These are phyloP conservation scores for Alternaria sp. DNA, from an alignment of 2,329 filamentous ascomycete species.

Conservation along the genomic window DNA sequence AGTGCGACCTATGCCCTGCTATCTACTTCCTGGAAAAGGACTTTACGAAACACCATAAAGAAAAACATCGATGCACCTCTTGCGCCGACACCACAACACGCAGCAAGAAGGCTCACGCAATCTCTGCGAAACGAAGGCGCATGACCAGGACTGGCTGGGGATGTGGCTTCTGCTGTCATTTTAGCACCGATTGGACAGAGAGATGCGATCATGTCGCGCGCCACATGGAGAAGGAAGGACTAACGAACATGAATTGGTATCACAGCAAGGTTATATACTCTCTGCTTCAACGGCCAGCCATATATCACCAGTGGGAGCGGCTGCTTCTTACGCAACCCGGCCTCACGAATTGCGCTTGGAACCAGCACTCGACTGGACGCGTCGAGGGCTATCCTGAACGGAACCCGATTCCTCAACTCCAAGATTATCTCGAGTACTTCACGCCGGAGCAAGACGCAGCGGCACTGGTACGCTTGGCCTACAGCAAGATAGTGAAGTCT, in stretches of 20 bases:
- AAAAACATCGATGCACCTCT: constrained; percentile 67
- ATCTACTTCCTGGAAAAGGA: constrained; percentile 72
- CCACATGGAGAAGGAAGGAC: constrained; percentile 64
- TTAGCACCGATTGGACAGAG: constrained; percentile 67
- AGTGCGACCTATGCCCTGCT: constrained; percentile 70
- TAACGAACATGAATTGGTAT: constrained; percentile 70
- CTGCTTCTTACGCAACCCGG: constrained; percentile 28
- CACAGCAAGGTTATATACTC: constrained; percentile 72
- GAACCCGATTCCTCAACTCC: constrained; percentile 29
- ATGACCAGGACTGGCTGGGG: constrained; percentile 67
- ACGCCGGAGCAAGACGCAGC: constrained; percentile 24
- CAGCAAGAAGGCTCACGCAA: constrained; percentile 58
- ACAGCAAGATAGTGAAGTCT: constrained; percentile 23
- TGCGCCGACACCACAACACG: constrained; percentile 46
- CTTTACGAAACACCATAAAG: constrained; percentile 71
- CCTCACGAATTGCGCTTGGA: constrained; percentile 33
- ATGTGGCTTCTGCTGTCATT: constrained; percentile 71
- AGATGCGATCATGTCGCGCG: constrained; percentile 72
- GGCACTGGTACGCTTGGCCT: constrained; percentile 35
- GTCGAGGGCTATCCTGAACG: constrained; percentile 44
- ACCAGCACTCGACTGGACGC: constrained; percentile 33
- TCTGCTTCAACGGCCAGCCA: constrained; percentile 68
- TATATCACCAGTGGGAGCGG: constrained; percentile 64
- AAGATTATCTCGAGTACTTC: constrained; percentile 44
- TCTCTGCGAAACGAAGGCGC: constrained; percentile 50